Base-by-base conservation (phyloP, 78 protist genomes). In the Chrysochromulina parva region DNA sequence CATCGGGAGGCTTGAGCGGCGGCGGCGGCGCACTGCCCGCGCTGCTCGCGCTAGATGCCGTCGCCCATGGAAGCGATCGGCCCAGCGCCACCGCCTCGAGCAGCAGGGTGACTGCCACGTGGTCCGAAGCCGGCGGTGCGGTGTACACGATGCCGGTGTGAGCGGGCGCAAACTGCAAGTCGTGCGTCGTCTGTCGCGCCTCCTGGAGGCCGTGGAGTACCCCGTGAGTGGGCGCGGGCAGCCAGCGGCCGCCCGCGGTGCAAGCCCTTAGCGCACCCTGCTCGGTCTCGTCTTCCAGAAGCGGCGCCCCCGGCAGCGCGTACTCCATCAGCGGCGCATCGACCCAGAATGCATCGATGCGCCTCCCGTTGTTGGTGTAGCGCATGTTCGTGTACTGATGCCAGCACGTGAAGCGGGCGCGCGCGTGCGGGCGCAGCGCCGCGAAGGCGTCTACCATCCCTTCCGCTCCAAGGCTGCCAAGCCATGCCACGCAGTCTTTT, bases 61-160 rank as follows among this genome's bases (percentile, higher is more conserved):
- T 38, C 38, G 38, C 38, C 38, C 38, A 38, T 38, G 38, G 38
- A 38, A 38, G 38, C 38, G 38, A 38, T 38, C 38, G 38, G 38
- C 38, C 38, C 38, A 38, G 38, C 38, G 38, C 38, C 38, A 38
- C 38, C 38, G 38, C 38, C 38, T 38, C 38, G 38, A 84, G 88
- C 13, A 84, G 88, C n/a, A 84, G 50, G 47, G 55, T 16, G 47
- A 84, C 88, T 4, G 58, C 88, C 22, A 84, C 67, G 88, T 84
- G 88, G 17, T 84, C 88, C 24, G 67, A 54, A 4, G 28, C 28
- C 67, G 50, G 88, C 53, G 88, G 88, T 11, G 88, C 65, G 22
- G 88, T 84, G 88, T 84, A 84, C 48, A 84, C 20, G 14, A 84
- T 52, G 28, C 88, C 88, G 67, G 62, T 84, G 65, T 84, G 88